Conservation (phyloP, 2,329 filamentous ascomycete genomes). For the Hymenoscyphus fructigenus region DNA sequence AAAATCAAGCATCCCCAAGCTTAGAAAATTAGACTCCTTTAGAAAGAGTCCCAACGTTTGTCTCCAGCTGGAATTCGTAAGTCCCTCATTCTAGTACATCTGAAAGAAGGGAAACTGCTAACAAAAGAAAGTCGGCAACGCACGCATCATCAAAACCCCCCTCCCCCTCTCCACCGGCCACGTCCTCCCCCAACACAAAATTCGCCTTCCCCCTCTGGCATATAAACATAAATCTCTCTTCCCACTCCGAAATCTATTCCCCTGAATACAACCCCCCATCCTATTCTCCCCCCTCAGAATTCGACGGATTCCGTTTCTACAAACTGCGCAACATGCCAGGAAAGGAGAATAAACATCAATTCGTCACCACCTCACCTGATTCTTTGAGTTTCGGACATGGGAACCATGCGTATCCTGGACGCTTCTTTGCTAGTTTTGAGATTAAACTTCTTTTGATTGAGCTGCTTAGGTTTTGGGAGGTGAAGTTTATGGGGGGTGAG, state of each 20-base stretch:
- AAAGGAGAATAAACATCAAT: slow-evolving; percentile 35
- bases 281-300: slow-evolving; percentile 17
- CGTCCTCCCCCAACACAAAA: slow-evolving; percentile 34
- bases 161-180: slow-evolving; percentile 39
- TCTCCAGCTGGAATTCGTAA: slow-evolving; percentile 37
- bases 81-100: neutral
- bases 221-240: slow-evolving; percentile 28
- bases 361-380: slow-evolving; percentile 38
- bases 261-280: slow-evolving; percentile 30
- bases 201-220: slow-evolving; percentile 37
- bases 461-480: slow-evolving; percentile 38
- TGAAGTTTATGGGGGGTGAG: slow-evolving; percentile 60
- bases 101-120: neutral
- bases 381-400: slow-evolving; percentile 44
- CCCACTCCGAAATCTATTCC: slow-evolving; percentile 24
- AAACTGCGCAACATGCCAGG: slow-evolving; percentile 26
- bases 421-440: slow-evolving; percentile 43
- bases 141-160: slow-evolving; percentile 22
- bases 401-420: slow-evolving; percentile 44
- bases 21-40: slow-evolving; percentile 43
- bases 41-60: slow-evolving; percentile 41
- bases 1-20: slow-evolving; percentile 26
- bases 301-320: slow-evolving; percentile 30
- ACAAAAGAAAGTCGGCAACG: slow-evolving; percentile 22
- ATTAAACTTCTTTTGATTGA: slow-evolving; percentile 49